Evolutionary conservation across 352 stramenopile genomes (phyloP), one percentile per base, ranked within the genome.

Genomic region (Peronosclerospora sorghi): DNA sequence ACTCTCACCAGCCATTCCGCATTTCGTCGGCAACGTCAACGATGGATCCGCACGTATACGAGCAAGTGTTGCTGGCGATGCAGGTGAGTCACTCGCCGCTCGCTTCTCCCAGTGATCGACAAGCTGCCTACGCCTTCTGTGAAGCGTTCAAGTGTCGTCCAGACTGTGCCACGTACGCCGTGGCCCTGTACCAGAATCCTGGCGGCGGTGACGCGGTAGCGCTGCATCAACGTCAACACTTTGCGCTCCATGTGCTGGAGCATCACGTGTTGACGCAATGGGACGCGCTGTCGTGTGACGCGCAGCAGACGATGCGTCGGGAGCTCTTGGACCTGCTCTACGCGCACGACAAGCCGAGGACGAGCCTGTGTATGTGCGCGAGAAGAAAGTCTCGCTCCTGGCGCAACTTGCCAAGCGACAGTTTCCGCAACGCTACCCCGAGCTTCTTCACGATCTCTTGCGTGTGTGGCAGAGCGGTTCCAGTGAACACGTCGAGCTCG

Each of bases 391-490:
- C 3, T 43, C 68, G 44, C 65, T 89, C 6, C 35, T 89, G 28
- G 65, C 74, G 1, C 61, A 83, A 48, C 75, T 89, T 8, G 77
- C 72, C 18, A 89, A 89, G 62, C 58, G 77, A 1, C 73, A 85
- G 55, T 89, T 89, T 45, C 77, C 77, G n/a, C 77, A 89, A 57
- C 77, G 73, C 5, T 89, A 74, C 72, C 72, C 73, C 4, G 72
- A 86, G 20, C 24, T 89, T 28, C 48, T 86, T 23, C 59, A 79
- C 46, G 59, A 85, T n/a, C 30, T 35, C 5, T 7, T 88, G 73
- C 73, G 42, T 66, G 18, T 43, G n/a, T 2, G 71, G 76, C 13
- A 39, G 14, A 26, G 12, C 13, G 30, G 30, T 1, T 37, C n/a
- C 0, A 39, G 54, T 2, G 40, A 46, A 32, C 77, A 83, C 41